phyloP scores from a whole-genome alignment of 331 rosid genomes.

The Cydonia oblonga region DNA sequence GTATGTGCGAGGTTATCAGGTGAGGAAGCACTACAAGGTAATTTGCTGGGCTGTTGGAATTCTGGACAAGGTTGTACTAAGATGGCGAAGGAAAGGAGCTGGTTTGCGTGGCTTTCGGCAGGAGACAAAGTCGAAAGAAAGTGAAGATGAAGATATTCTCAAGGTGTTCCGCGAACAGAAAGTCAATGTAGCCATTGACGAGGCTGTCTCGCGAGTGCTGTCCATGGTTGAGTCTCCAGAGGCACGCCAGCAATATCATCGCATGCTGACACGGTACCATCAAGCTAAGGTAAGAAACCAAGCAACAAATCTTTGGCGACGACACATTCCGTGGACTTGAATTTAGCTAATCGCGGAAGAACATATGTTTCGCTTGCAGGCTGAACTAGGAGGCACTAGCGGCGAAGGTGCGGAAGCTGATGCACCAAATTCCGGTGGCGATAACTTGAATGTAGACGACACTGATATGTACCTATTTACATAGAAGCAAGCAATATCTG shows the following conservation, averaged over 20 bases:
- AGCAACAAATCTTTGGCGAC: no score
- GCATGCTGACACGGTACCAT: constrained; percentile 55
- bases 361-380: constrained; percentile 30
- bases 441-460: constrained; percentile 25
- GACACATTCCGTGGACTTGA: background rate
- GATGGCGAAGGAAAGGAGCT: constrained; percentile 78
- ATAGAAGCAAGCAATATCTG: constrained; percentile 13
- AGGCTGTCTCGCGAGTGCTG: constrained; percentile 63
- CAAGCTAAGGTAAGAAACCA: constrained; percentile 55
- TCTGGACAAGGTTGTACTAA: constrained; percentile 72
- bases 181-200: constrained; percentile 53
- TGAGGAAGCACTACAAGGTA: constrained; percentile 62
- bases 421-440: constrained; percentile 16
- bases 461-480: constrained; percentile 23
- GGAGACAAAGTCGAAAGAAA: constrained; percentile 23
- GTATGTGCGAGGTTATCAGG: constrained; percentile 79
- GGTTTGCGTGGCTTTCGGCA: constrained; percentile 61
- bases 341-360: background rate
- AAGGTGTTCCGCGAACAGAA: constrained; percentile 70
- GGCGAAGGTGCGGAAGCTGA: constrained; percentile 16
- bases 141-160: constrained; percentile 81
- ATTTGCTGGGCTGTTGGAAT: constrained; percentile 89
- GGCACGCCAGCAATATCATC: constrained; percentile 85
- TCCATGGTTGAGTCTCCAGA: constrained; percentile 59
- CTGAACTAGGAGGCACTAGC: constrained; percentile 33